A percentile compares a stretch with the other conserved stretches of the same genome.
These are phyloP conservation scores for Sherardia arvensis DNA, from an alignment of 257 asterid genomes.

Conservation along the genomic window DNA sequence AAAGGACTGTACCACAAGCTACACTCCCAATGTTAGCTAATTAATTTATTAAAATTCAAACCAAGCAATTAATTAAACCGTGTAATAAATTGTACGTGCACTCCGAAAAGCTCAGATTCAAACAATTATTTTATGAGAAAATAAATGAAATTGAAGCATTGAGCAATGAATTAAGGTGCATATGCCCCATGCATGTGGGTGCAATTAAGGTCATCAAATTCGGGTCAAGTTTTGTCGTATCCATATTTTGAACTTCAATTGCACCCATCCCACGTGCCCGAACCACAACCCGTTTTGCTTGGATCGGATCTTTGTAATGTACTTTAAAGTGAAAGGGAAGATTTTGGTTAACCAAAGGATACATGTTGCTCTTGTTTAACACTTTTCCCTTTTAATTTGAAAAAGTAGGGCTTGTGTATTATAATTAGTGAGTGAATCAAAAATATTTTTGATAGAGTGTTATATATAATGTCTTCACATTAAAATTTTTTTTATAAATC, in stretches of 20 bases:
- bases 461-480: too few relatives aligned
- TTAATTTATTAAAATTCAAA: not conserved
- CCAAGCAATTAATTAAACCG: not conserved
- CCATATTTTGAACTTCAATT: not conserved
- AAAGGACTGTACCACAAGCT: slow-evolving; percentile 1
- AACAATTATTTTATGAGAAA: not conserved
- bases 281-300: not conserved
- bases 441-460: too few relatives aligned
- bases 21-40: not conserved
- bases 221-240: not conserved
- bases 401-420: too few relatives aligned
- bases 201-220: not conserved
- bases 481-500: too few relatives aligned
- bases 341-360: not conserved
- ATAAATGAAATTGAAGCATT: not conserved
- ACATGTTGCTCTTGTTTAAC: not conserved
- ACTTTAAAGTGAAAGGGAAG: not conserved
- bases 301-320: not conserved
- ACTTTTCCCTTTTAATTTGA: too few relatives aligned
- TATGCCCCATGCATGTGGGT: not conserved
- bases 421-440: too few relatives aligned
- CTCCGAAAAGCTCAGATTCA: not conserved
- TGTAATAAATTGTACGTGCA: not conserved
- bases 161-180: not conserved
- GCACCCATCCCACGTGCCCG: not conserved